Evolutionary conservation across 1,284 basidiomycete species (phyloP).

Genomic region (Cryptococcus sp.): DNA sequence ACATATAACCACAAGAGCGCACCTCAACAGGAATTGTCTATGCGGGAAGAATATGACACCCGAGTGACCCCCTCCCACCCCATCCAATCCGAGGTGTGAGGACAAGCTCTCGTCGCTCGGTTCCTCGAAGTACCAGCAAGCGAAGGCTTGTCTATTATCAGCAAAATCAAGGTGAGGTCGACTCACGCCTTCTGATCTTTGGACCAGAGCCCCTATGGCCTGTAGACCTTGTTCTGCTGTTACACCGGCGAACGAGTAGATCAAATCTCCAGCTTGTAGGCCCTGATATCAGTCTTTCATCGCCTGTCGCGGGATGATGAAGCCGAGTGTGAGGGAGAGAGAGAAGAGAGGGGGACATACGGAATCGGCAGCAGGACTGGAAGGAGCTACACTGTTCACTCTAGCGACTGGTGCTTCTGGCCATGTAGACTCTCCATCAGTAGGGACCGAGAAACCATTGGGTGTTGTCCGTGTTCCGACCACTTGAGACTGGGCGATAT

Average conservation of each 20-base stretch:
- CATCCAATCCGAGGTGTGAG: slow-evolving; percentile 60
- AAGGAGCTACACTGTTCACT: slow-evolving; percentile 70
- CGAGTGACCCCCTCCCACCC: slow-evolving; percentile 75
- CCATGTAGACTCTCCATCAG: slow-evolving; percentile 14
- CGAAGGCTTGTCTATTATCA: slow-evolving; percentile 48
- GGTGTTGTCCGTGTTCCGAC: too few relatives aligned
- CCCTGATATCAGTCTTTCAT: slow-evolving; percentile 53
- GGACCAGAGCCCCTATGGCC: slow-evolving; percentile 66
- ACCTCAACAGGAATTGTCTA: slow-evolving; percentile 5
- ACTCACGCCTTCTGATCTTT: slow-evolving; percentile 67
- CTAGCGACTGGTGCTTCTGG: slow-evolving; percentile 57
- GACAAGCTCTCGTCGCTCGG: slow-evolving; percentile 48
- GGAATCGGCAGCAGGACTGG: slow-evolving; percentile 70
- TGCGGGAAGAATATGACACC: slow-evolving; percentile 69
- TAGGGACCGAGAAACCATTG: too few relatives aligned
- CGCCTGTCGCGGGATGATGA: too few relatives aligned
- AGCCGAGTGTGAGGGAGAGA: too few relatives aligned
- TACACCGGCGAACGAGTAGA: slow-evolving; percentile 67
- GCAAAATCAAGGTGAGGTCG: slow-evolving; percentile 1
- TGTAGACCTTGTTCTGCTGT: slow-evolving; percentile 53
- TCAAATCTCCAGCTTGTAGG: slow-evolving; percentile 63
- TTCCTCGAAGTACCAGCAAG: slow-evolving; percentile 50
- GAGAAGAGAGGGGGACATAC: slow-evolving; percentile 51
- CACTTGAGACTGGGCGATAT: too few relatives aligned
- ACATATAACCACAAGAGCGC: not conserved